Base-by-base conservation (phyloP, 495 filamentous ascomycete genomes). In the Xylaria telfairii region DNA sequence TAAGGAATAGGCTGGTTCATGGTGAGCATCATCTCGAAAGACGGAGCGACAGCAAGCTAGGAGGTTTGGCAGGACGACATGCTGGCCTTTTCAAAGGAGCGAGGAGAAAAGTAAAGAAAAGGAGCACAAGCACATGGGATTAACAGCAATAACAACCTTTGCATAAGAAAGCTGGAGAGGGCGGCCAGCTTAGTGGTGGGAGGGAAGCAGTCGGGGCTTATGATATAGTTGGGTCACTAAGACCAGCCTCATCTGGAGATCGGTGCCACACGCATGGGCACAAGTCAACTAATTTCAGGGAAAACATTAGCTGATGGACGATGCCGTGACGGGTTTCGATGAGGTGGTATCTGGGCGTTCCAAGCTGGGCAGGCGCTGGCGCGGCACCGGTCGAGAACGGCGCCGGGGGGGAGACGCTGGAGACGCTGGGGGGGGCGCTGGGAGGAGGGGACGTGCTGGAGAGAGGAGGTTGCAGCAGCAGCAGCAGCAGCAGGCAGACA, bases 1-100 rank as follows among this genome's bases (percentile, higher is more conserved):
- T 90, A 87, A 75, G 89, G 88, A 78, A 82, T 78, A 83, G 89
- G 87, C 84, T 90, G 88, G 78, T 86, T 89, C 76, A 90, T 81
- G 76, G 90, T 92, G 86, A 92, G 90, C 88, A 91, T 86, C 82
- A 81, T 86, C 80, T 78, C 76, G 76, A 64, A 68, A 74, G 68
- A 60, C 72, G 44, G 72, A 64, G 59, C 72, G 63, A 77, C 69
- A 64, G 72, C 70, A 74, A 72, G 65, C 71, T 77, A 77, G 62
- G 68, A 51, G 65, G 51, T 70, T 46, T 56, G 69, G 51, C 73
- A 72, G 60, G 66, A 68, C 65, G 56, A 65, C 72, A 77, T 77
- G 71, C 68, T 71, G 62, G 64, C 73, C 61, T 44, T 72, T 64
- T 49, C 70, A 71, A 68, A 65, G 66, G 26, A 62, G 60, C 65